These are phyloP conservation scores for Linum usitatissimum DNA, from an alignment of 345 rosid genomes.

Conservation along the genomic window DNA sequence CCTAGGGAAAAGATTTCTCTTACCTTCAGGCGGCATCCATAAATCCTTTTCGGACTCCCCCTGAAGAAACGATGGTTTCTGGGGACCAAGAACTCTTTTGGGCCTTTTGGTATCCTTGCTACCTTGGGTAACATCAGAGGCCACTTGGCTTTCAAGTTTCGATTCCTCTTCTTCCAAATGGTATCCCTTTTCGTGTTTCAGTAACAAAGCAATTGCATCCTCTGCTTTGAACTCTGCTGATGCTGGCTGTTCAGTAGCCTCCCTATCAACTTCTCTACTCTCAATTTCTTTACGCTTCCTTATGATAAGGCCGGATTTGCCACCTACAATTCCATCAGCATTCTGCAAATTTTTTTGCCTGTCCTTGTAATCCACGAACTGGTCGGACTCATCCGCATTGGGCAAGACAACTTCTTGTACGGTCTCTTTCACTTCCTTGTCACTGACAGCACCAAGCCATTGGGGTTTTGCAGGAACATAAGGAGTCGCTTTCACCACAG, in stretches of 20 bases:
- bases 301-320: slow-evolving; percentile 63
- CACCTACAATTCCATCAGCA: slow-evolving; percentile 32
- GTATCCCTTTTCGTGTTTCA: slow-evolving; percentile 70
- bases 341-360: slow-evolving; percentile 41
- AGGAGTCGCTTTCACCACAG: slow-evolving; percentile 30
- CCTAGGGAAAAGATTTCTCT: slow-evolving; percentile 23
- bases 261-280: slow-evolving; percentile 26
- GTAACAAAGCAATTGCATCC: slow-evolving; percentile 77
- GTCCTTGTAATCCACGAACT: slow-evolving; percentile 81
- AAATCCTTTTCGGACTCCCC: slow-evolving; percentile 40
- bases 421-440: slow-evolving; percentile 30
- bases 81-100: slow-evolving; percentile 57
- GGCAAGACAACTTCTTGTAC: slow-evolving; percentile 22
- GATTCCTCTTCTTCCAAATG: slow-evolving; percentile 36
- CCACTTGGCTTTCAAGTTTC: slow-evolving; percentile 23
- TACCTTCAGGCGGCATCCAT: slow-evolving; percentile 98
- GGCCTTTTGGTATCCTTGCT: slow-evolving; percentile 38
- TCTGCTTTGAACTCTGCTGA: slow-evolving; percentile 48
- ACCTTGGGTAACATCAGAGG: slow-evolving; percentile 14
- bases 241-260: slow-evolving; percentile 18
- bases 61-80: slow-evolving; percentile 63
- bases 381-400: slow-evolving; percentile 32
- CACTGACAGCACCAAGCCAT: slow-evolving; percentile 87
- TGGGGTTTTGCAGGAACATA: slow-evolving; percentile 62
- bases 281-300: slow-evolving; percentile 59